phyloP scores from a whole-genome alignment of 176 grass and related monocot genomes.

The Rhynchospora tenuis region DNA sequence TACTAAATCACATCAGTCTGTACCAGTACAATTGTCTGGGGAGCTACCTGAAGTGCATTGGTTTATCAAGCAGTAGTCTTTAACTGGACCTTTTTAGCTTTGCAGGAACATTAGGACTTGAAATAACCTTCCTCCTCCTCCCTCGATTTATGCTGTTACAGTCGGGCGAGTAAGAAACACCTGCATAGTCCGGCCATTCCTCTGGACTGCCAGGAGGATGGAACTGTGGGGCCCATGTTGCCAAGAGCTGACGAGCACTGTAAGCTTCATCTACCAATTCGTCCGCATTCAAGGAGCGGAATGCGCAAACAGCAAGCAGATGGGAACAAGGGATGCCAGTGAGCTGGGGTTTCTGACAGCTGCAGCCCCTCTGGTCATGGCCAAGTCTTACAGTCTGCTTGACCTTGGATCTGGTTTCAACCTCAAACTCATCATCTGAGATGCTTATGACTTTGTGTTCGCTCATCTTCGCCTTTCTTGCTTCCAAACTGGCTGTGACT shows the following conservation, averaged over 20 bases:
- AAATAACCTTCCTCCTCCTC: not conserved
- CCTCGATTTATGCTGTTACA: not conserved
- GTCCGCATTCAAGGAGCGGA: not conserved
- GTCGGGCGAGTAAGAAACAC: not conserved
- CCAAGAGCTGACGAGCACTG: not conserved
- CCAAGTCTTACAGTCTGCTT: not conserved
- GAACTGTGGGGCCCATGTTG: slow-evolving; percentile 5
- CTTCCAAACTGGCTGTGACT: slow-evolving; percentile 5
- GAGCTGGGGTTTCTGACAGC: slow-evolving; percentile 8
- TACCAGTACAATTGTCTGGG: not conserved
- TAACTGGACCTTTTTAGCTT: not conserved
- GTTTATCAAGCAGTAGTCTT: not conserved
- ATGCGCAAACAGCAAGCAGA: not conserved
- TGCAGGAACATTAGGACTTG: not conserved
- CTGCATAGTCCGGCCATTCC: slow-evolving; percentile 1
- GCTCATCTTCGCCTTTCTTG: not conserved
- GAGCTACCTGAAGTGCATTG: not conserved
- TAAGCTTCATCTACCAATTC: not conserved
- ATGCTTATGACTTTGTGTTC: not conserved
- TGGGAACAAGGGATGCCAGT: slow-evolving; percentile 13
- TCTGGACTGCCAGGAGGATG: not conserved
- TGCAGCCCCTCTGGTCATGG: slow-evolving; percentile 1
- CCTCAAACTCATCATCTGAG: not conserved
- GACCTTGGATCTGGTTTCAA: not conserved
- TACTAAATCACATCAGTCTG: not conserved